Evolutionary conservation across 768 basidiomycete genomes (phyloP), one percentile per base, ranked within the genome.

Genomic region (Russula sp.): DNA sequence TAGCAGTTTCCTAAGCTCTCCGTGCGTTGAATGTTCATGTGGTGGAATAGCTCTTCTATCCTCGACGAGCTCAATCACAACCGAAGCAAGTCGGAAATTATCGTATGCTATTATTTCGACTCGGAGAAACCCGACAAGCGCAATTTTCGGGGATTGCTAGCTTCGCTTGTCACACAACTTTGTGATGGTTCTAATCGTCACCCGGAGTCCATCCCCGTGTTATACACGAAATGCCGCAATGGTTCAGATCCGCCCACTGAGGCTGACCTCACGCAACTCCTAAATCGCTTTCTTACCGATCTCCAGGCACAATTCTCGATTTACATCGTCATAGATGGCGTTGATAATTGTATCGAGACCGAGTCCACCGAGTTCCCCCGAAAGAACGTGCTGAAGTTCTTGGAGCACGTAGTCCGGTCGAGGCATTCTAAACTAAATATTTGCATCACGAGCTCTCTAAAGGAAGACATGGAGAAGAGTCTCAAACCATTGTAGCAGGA

Each of bases 41-140:
- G 22, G n/a, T 53, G 24, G n/a, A 24, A 46, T n/a, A 61, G 51
- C 30, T 52, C 60, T 14, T 18, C 51, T 28, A 53, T 54, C 16
- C 44, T 61, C 51, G n/a, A 52, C n/a, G 60, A 42, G 13, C 6
- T 61, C 48, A 61, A 30, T 18, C 26, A 0, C 18, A 30, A 11
- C 40, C 26, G 30, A 18, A 28, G 28, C n/a, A 42, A 13, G n/a
- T 53, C 51, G 20, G 51, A 20, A 5, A n/a, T 53, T 30, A 34
- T 53, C 32, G 30, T 9, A 32, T 44, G n/a, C 18, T 57, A 44
- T 44, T 57, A 57, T 7, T 44, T 57, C 13, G 56, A 57, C 20
- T n/a, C 11, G 9, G 30, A 57, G 5, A 26, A 57, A n/a, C 0
- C 42, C 11, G 18, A 38, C 3, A 56, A 56, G 36, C 7, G 40